phyloP scores from a whole-genome alignment of 2,329 filamentous ascomycete genomes.

The Didymosphaeria variabile region DNA sequence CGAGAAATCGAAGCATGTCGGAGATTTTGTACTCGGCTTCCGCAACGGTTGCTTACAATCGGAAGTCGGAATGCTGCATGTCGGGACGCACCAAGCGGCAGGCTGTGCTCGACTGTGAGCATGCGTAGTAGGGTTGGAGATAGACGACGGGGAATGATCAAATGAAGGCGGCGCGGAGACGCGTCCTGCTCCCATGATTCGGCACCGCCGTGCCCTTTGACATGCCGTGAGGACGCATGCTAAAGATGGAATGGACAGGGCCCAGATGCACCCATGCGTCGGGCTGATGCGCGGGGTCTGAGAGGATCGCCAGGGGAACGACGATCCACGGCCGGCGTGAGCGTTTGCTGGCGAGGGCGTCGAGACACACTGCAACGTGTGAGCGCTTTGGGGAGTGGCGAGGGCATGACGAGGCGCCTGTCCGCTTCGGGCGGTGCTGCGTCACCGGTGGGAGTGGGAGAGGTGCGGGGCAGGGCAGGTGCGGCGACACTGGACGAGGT shows the following conservation, averaged over 20 bases:
- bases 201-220: neutral
- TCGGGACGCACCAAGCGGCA: neutral
- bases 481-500: no score
- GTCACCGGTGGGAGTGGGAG: no score
- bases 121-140: neutral
- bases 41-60: neutral
- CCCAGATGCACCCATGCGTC: slow-evolving; percentile 13
- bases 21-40: neutral
- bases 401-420: slow-evolving; percentile 2
- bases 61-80: neutral
- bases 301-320: slow-evolving; percentile 27
- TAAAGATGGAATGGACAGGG: slow-evolving; percentile 19
- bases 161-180: neutral
- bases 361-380: no score
- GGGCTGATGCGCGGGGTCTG: slow-evolving; percentile 16
- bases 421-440: neutral
- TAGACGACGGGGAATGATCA: neutral
- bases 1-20: neutral
- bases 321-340: slow-evolving; percentile 6
- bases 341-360: slow-evolving; percentile 7
- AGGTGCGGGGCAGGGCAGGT: neutral
- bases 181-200: neutral
- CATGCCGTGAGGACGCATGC: slow-evolving; percentile 21
- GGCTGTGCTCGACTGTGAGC: neutral
- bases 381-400: neutral